Percentiles rank a stretch among this genome's conserved stretches.
These are phyloP conservation scores for Exophiala calicioides DNA, from an alignment of 2,329 filamentous ascomycete genomes.

Conservation along the genomic window DNA sequence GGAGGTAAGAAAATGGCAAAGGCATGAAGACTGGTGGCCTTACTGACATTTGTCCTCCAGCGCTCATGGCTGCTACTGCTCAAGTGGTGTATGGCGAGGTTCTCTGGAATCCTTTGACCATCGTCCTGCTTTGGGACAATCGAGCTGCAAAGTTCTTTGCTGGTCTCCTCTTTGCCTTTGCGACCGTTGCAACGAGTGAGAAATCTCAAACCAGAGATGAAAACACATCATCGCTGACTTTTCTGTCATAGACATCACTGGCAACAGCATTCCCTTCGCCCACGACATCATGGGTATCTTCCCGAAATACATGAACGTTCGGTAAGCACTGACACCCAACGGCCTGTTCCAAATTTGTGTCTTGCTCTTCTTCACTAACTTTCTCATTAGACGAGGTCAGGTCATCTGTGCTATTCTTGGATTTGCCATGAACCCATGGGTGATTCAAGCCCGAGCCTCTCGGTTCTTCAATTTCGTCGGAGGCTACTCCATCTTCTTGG, in stretches of 20 bases:
- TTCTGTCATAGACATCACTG: slow-evolving; percentile 18
- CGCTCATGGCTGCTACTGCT: slow-evolving; percentile 34
- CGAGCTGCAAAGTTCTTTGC: slow-evolving; percentile 35
- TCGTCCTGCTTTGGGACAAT: slow-evolving; percentile 33
- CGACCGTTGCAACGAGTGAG: slow-evolving; percentile 24
- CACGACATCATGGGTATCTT: slow-evolving; percentile 28
- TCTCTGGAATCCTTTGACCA: slow-evolving; percentile 35
- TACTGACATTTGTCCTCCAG: slow-evolving; percentile 31
- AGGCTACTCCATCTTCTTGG: slow-evolving; percentile 35
- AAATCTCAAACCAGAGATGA: too few relatives aligned
- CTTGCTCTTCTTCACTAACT: background rate
- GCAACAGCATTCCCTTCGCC: slow-evolving; percentile 26
- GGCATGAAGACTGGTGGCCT: too few relatives aligned
- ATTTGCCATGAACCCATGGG: slow-evolving; percentile 33
- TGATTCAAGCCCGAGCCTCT: slow-evolving; percentile 31
- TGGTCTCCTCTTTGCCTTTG: slow-evolving; percentile 33
- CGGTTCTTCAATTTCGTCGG: slow-evolving; percentile 33
- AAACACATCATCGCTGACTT: too few relatives aligned
- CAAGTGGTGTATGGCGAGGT: slow-evolving; percentile 37
- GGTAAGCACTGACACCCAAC: too few relatives aligned
- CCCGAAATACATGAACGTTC: slow-evolving; percentile 25
- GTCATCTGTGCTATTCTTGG: slow-evolving; percentile 29
- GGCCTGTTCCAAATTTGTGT: too few relatives aligned
- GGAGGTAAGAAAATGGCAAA: too few relatives aligned
- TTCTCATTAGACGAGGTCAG: slow-evolving; percentile 19